Evolutionary conservation across 345 rosid genomes (phyloP).

Genomic region (Limnanthes douglasii): DNA sequence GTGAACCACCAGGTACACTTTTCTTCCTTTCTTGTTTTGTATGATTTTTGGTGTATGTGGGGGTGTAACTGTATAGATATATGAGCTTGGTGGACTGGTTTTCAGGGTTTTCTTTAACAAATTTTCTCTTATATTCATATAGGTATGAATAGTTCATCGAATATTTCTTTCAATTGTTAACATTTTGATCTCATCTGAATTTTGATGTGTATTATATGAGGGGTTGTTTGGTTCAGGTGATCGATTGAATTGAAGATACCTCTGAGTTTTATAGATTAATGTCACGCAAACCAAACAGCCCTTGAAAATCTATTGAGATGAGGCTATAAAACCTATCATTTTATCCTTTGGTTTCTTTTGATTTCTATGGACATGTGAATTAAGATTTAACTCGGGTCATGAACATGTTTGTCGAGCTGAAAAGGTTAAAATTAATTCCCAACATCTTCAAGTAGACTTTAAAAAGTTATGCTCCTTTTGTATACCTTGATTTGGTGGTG

Average conservation of each 20-base stretch:
- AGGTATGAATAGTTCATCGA: too few species aligned
- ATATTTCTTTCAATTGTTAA: too few species aligned
- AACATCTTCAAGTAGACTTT: slow-evolving; percentile 1
- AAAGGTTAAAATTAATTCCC: slow-evolving; percentile 7
- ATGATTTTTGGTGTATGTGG: too few species aligned
- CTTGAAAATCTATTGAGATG: not conserved
- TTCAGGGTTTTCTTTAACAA: too few species aligned
- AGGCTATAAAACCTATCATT: too few species aligned
- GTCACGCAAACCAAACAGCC: not conserved
- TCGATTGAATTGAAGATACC: not conserved
- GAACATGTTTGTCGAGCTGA: slow-evolving; percentile 5
- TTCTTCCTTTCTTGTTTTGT: not conserved
- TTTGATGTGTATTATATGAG: not conserved
- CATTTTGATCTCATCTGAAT: not conserved
- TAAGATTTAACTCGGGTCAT: too few species aligned
- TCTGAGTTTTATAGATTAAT: not conserved
- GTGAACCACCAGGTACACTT: slow-evolving; percentile 6
- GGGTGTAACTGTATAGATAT: too few species aligned
- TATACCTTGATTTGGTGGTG: slow-evolving; percentile 2
- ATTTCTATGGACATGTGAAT: not conserved
- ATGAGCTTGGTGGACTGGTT: too few species aligned
- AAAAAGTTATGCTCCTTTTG: slow-evolving; percentile 6
- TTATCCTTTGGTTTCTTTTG: too few species aligned
- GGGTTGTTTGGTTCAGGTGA: not conserved
- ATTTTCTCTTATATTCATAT: too few species aligned